A percentile compares a stretch with the other conserved stretches of the same genome.
Evolutionary conservation across 2,329 filamentous ascomycete species (phyloP).

Genomic region (Dryadomyces quercus-mongolicae): DNA sequence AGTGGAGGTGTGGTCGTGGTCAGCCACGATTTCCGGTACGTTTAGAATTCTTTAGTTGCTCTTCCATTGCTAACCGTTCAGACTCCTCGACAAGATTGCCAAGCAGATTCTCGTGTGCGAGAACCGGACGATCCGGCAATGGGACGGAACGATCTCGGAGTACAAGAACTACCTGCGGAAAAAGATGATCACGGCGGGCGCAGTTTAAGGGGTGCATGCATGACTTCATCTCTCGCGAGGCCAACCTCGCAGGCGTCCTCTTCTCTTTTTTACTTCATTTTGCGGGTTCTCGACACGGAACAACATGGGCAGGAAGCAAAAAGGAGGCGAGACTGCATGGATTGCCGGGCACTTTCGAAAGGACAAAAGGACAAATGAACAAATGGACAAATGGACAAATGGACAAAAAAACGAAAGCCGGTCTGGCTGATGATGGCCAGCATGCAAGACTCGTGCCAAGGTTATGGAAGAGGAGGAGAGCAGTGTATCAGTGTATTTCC

Average conservation of each 20-base stretch:
- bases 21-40: constrained; percentile 96
- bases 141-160: constrained; percentile 79
- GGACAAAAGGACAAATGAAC: not conserved
- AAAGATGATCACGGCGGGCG: constrained; percentile 89
- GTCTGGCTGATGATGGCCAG: not conserved
- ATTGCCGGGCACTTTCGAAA: not conserved
- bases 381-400: too few species aligned
- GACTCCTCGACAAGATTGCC: constrained; percentile 96
- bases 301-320: not conserved
- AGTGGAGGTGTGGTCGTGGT: constrained; percentile 96
- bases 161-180: constrained; percentile 99
- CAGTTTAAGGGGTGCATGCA: constrained; percentile 48
- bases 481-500: not conserved
- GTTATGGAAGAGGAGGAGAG: not conserved
- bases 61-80: constrained; percentile 21
- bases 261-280: too few species aligned
- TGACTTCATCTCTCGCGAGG: not conserved
- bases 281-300: too few species aligned
- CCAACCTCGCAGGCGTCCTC: too few species aligned
- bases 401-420: too few species aligned
- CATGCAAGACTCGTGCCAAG: not conserved
- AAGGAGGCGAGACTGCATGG: not conserved
- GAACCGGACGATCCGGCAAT: constrained; percentile 83
- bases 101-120: constrained; percentile 99
- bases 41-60: constrained; percentile 2